Evolutionary conservation across 2,329 filamentous ascomycete genomes (phyloP).

Genomic region (Dactylellina haptotyla): DNA sequence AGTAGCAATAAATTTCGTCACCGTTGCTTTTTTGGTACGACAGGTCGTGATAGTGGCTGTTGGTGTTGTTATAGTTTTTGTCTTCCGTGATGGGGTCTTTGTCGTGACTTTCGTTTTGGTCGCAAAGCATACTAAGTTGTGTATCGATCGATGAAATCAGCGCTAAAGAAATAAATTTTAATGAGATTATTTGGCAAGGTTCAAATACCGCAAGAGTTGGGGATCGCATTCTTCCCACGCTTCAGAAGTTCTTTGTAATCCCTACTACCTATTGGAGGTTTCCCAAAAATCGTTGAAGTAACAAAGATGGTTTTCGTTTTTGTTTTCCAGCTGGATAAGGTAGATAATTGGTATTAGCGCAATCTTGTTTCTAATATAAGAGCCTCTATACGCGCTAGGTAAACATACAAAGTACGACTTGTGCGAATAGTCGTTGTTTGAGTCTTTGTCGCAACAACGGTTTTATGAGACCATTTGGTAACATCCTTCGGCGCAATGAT

Average conservation of each 20-base stretch:
- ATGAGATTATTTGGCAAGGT: neutral
- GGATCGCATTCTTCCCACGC: neutral
- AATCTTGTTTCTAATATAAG: neutral
- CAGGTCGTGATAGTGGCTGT: neutral
- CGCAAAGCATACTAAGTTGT: neutral
- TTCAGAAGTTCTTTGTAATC: neutral
- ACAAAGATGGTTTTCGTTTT: neutral
- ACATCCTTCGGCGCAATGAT: neutral
- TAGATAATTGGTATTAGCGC: neutral
- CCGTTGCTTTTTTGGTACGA: neutral
- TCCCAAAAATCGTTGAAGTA: neutral
- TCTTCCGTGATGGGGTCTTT: neutral
- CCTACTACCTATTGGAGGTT: neutral
- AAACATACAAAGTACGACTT: neutral
- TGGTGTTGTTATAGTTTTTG: neutral
- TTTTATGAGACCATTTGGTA: neutral
- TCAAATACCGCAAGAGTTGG: neutral
- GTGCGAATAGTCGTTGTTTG: neutral
- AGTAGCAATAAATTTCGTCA: neutral
- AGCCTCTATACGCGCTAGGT: no score
- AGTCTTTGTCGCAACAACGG: neutral
- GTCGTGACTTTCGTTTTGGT: conserved; percentile 1
- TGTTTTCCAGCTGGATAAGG: neutral
- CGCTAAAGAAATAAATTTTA: neutral
- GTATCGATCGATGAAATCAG: neutral